Percentiles rank a stretch among this genome's conserved stretches.
Conservation (phyloP, 805 yeast species). For the Candida sonorensis region DNA sequence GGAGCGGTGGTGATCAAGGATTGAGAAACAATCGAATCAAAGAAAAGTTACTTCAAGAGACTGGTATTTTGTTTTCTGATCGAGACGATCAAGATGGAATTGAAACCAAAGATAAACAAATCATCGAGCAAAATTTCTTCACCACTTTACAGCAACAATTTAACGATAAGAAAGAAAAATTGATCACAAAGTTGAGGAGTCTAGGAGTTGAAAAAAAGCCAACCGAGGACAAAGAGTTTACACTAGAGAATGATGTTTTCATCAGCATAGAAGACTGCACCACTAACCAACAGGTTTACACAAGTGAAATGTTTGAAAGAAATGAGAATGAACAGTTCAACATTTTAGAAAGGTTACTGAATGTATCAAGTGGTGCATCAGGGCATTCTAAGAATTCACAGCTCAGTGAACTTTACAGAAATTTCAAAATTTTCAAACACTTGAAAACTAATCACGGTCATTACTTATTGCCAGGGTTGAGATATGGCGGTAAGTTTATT, state of each 20-base stretch:
- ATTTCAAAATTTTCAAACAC: slow-evolving; percentile 15
- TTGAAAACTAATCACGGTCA: slow-evolving; percentile 26
- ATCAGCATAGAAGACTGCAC: not conserved
- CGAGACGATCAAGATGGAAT: not conserved
- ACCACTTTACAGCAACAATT: not conserved
- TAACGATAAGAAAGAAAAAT: not conserved
- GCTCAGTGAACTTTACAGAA: slow-evolving; percentile 6
- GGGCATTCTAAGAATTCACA: too few relatives aligned
- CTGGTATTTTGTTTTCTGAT: slow-evolving; percentile 1
- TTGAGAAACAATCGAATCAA: not conserved
- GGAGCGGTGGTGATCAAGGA: too few relatives aligned
- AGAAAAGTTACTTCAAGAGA: not conserved
- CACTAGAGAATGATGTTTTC: not conserved
- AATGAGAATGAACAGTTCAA: not conserved
- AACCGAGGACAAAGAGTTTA: not conserved
- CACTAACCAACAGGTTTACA: too few relatives aligned
- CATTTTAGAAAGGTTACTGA: too few relatives aligned
- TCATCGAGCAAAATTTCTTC: not conserved
- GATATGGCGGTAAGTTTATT: slow-evolving; percentile 85
- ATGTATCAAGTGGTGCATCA: too few relatives aligned
- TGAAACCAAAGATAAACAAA: not conserved
- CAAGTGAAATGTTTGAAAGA: not conserved
- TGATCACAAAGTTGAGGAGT: not conserved
- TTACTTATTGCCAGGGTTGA: slow-evolving; percentile 71
- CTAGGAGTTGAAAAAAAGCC: not conserved